A percentile compares a stretch with the other conserved stretches of the same genome.
phyloP scores from a whole-genome alignment of 148 eudicot species.

The Cornus controversa region DNA sequence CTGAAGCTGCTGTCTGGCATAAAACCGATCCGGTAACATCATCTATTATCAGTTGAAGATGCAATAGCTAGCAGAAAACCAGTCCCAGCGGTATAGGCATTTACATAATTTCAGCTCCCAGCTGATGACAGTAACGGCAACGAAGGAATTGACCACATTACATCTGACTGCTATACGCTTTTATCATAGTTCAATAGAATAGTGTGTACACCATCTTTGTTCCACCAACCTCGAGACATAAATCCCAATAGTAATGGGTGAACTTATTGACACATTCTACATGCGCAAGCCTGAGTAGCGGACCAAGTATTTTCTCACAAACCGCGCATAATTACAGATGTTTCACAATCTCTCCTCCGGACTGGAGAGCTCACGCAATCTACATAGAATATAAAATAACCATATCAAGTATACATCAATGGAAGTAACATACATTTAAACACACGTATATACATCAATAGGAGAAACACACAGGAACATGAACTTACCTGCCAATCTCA shows the following conservation, averaged over 20 bases:
- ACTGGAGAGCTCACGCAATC: slow-evolving; percentile 26
- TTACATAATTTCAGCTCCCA: not conserved
- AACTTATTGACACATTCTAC: not conserved
- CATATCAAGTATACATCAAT: not conserved
- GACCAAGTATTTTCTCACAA: not conserved
- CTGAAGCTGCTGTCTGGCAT: slow-evolving; percentile 4
- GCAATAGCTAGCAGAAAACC: not conserved
- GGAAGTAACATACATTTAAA: not conserved
- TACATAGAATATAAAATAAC: slow-evolving; percentile 13
- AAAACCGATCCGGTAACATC: not conserved
- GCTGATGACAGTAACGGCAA: not conserved
- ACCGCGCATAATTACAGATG: not conserved
- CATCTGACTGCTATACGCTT: not conserved
- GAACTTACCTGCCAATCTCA: too few species aligned
- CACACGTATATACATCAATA: too few species aligned
- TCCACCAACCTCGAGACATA: not conserved
- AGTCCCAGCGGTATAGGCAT: not conserved
- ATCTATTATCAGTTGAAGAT: not conserved
- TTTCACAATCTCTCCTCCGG: slow-evolving; percentile 1
- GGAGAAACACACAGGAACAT: not conserved
- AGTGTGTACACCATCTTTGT: not conserved
- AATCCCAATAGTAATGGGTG: not conserved
- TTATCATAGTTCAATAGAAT: not conserved
- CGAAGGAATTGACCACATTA: not conserved
- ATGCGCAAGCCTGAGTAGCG: not conserved